phyloP scores from a whole-genome alignment of 768 basidiomycete species.

The Boletus patriciae region DNA sequence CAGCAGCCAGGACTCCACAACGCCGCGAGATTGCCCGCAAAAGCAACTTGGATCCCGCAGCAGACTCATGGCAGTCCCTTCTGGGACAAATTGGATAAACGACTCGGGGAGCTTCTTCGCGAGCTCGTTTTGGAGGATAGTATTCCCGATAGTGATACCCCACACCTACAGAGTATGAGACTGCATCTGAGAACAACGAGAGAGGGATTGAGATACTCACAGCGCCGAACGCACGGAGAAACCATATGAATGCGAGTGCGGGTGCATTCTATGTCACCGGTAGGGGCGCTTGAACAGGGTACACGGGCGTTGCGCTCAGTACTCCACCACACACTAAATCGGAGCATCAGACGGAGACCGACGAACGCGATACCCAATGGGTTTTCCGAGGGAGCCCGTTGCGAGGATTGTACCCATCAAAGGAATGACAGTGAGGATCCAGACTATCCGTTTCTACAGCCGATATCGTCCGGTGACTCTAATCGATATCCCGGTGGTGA shows the following conservation, averaged over 20 bases:
- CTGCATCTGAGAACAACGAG: neutral
- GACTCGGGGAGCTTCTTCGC: constrained; percentile 38
- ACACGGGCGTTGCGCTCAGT: constrained; percentile 28
- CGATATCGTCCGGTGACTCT: constrained; percentile 32
- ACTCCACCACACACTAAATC: neutral
- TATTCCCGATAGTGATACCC: constrained; percentile 49
- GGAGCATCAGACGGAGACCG: neutral
- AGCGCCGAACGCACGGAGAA: constrained; percentile 24
- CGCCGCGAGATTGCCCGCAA: constrained; percentile 38
- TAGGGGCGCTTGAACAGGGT: constrained; percentile 28
- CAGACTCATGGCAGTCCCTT: constrained; percentile 44
- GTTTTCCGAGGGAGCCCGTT: constrained; percentile 21
- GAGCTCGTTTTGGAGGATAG: constrained; percentile 52
- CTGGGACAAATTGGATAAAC: constrained; percentile 37
- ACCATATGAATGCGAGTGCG: neutral
- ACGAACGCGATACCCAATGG: constrained; percentile 15
- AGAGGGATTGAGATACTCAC: constrained; percentile 17
- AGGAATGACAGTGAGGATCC: constrained; percentile 34
- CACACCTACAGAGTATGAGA: constrained; percentile 35
- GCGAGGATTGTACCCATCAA: constrained; percentile 32
- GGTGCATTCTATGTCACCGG: neutral
- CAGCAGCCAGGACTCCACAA: constrained; percentile 45
- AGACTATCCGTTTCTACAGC: constrained; percentile 33
- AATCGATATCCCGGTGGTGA: constrained; percentile 34
- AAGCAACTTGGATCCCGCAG: constrained; percentile 44